phyloP scores from a whole-genome alignment of 179 eudicot species.

The Silene vulgaris region DNA sequence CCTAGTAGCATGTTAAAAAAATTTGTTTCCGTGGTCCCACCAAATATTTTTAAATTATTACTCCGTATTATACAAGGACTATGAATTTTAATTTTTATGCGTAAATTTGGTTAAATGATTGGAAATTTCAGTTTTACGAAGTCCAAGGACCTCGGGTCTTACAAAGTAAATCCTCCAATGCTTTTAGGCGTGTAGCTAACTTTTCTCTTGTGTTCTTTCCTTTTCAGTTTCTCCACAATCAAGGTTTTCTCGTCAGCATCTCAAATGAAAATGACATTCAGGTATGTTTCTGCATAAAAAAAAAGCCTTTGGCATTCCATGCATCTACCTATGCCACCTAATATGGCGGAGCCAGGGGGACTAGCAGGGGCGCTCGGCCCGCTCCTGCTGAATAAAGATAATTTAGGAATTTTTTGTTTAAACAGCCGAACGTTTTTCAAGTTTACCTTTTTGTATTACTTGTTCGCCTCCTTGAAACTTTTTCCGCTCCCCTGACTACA shows the following conservation, averaged over 20 bases:
- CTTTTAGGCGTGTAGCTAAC: not conserved
- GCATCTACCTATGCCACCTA: not conserved
- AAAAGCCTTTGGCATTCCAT: not conserved
- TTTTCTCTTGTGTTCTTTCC: not conserved
- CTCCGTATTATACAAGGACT: not conserved
- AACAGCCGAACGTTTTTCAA: too few species aligned
- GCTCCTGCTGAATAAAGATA: too few species aligned
- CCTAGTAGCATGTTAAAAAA: not conserved
- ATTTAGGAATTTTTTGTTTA: too few species aligned
- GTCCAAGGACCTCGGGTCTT: not conserved
- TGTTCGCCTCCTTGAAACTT: too few species aligned
- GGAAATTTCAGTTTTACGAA: not conserved
- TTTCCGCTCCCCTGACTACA: too few species aligned
- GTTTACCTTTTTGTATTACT: too few species aligned
- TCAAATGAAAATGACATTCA: conserved; percentile 84
- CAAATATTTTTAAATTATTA: not conserved
- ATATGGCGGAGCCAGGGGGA: not conserved
- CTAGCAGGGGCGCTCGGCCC: too few species aligned
- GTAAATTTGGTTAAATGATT: not conserved
- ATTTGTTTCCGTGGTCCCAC: not conserved
- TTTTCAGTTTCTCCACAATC: conserved; percentile 83
- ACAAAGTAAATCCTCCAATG: not conserved
- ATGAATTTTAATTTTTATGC: not conserved
- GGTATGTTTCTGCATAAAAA: conserved; percentile 42
- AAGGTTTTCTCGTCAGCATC: conserved; percentile 74